A percentile compares a stretch with the other conserved stretches of the same genome.
phyloP scores from a whole-genome alignment of 2,329 filamentous ascomycete species.

The Chalaropsis ovoidea region DNA sequence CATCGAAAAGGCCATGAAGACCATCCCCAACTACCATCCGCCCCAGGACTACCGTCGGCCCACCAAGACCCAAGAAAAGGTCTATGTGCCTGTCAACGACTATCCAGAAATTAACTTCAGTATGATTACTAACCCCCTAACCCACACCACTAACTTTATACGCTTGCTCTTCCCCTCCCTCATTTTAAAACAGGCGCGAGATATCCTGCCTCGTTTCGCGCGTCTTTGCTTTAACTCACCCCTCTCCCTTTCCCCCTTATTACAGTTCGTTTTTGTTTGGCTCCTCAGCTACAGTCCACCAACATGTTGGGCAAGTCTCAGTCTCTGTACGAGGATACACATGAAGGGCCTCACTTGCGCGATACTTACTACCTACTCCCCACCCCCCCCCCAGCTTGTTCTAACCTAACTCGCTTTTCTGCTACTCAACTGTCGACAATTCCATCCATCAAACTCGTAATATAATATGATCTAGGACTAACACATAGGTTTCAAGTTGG shows the following conservation, averaged over 20 bases:
- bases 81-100: constrained; percentile 99
- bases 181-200: constrained; percentile 29
- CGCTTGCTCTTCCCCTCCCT: constrained; percentile 27
- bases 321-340: neutral
- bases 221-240: constrained; percentile 24
- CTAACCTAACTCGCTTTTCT: constrained; percentile 33
- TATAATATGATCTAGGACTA: constrained; percentile 50
- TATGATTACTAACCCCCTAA: constrained; percentile 99
- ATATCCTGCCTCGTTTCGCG: constrained; percentile 29
- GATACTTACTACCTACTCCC: constrained; percentile 23
- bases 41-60: constrained; percentile 96
- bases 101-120: constrained; percentile 99
- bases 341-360: constrained; percentile 19
- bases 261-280: constrained; percentile 31
- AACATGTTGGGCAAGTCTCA: constrained; percentile 4
- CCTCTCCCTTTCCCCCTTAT: constrained; percentile 15
- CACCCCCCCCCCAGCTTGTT: constrained; percentile 31
- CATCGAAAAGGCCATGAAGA: constrained; percentile 98
- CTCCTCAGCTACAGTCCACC: constrained; percentile 16
- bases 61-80: constrained; percentile 99
- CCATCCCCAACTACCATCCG: constrained; percentile 97
- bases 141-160: constrained; percentile 42
- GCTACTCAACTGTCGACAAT: constrained; percentile 4
- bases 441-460: constrained; percentile 28
- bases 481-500: constrained; percentile 97